Evolutionary conservation across 345 rosid species (phyloP), one percentile per base, ranked within the genome.

Genomic region (Populus euphratica): DNA sequence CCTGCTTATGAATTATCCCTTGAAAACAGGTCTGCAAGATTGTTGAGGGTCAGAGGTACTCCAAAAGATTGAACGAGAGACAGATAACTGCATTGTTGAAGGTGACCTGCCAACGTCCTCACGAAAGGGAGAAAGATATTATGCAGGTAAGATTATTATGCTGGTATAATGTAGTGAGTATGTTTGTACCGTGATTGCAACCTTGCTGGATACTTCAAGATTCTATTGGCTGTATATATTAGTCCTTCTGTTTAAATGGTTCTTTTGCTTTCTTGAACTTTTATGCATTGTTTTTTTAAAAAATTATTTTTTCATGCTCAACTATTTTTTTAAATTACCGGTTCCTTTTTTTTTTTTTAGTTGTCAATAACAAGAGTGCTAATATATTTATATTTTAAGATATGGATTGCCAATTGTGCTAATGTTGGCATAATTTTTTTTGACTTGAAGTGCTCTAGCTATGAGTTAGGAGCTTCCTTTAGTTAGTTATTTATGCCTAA

Each of bases 41-140:
- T 64, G 98, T 94, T 8, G 97, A 96, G 85, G 99, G 99, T 33
- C 98, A 96, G 80, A 85, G 99, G 84, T 96, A 96, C 78, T 90
- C 98, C 0, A 96, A 94, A 82, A 86, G 99, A 74, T 79, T 96
- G 81, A 96, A 96, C 79, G 99, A 96, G 81, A 94, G 88, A 74
- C 99, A 96, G 84, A 94, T 96, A 52, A 92, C 98, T 74, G 92
- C 93, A 76, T 83, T 96, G 85, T 83, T 94, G 85, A 90, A 87
- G 85, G 97, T 90, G 78, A 92, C 99, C 75, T 96, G 99, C 73
- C 97, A 96, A 81, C 95, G 97, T 33, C 99, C 99, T 56, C 70
- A 83, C 0, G 97, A 92, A 47, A 85, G 98, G 76, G 99, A 96
- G 75, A 59, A n/a, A 1, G 98, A 96, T 84, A 96, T 96, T 21